Base-by-base conservation (phyloP, 1,139 yeast genomes). In the Magnusiomyces suaveolens region DNA sequence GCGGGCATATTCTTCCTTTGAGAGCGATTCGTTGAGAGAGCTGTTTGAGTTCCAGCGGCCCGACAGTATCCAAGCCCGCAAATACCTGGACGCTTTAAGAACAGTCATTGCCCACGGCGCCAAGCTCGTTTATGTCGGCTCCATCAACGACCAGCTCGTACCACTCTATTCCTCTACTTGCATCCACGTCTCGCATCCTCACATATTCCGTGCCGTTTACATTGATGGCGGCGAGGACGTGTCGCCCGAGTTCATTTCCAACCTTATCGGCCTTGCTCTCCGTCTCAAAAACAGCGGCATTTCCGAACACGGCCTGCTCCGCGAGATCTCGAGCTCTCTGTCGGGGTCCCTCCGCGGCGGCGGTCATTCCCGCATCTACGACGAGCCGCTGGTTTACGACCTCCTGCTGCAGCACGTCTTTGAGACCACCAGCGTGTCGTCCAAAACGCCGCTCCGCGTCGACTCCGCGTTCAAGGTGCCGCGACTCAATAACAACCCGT, bases 311-410 rank as follows among this genome's bases (percentile, higher is more conserved):
- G 73, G 72, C 12, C 65, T 81, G 1, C 75, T 90, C 26, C 84
- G 84, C 61, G 97, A 92, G 65, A 77, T 92, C 44, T 86, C 96
- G 56, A 78, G 81, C 20, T 80, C 90, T 0, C 74, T 92, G 60
- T 92, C 95, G 0, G 97, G 97, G 0, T 85, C 96, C 1, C 72
- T 92, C 54, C 90, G 96, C 0, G 96, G 97, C 2, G 92, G 95
- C 18, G 97, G 97, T 0, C 97, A 92, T 68, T 89, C 97, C 0
- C 84, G 80, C 60, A 82, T 92, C 49, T 92, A 92, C 68, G 86
- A 86, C 64, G 96, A 87, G 62, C 82, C 84, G 3, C 79, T 82
- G 56, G 97, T 92, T 0, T 92, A 92, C 66, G 89, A 84, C 60
- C 67, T 87, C 60, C 96, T 94, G 0, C 65, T 90, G 52, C 78